These are phyloP conservation scores for Exophiala sideris DNA, from an alignment of 2,329 filamentous ascomycete species.

Conservation along the genomic window DNA sequence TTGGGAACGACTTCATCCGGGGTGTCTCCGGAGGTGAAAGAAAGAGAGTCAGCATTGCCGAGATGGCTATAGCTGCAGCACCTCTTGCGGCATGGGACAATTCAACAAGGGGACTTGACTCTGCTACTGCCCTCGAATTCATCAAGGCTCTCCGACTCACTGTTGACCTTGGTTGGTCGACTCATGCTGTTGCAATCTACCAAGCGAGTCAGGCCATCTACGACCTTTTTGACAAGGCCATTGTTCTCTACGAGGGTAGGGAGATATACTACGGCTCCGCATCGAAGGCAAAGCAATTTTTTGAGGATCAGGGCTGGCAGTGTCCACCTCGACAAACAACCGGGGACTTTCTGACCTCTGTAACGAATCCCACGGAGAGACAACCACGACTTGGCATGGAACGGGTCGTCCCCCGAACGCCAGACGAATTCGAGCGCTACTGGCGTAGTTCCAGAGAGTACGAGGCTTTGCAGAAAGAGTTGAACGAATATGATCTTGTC, in stretches of 20 bases:
- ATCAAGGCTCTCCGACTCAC: slow-evolving; percentile 51
- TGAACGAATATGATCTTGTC: slow-evolving; percentile 42
- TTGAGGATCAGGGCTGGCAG: slow-evolving; percentile 65
- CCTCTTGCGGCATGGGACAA: slow-evolving; percentile 48
- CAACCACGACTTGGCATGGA: slow-evolving; percentile 59
- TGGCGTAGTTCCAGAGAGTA: slow-evolving; percentile 56
- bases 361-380: slow-evolving; percentile 64
- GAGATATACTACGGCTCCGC: slow-evolving; percentile 74
- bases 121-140: slow-evolving; percentile 58
- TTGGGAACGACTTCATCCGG: slow-evolving; percentile 56
- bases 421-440: slow-evolving; percentile 63
- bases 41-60: slow-evolving; percentile 61
- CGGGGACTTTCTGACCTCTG: slow-evolving; percentile 67
- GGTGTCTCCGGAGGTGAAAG: slow-evolving; percentile 61
- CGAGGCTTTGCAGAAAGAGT: slow-evolving; percentile 39
- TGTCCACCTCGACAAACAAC: slow-evolving; percentile 68
- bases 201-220: slow-evolving; percentile 51
- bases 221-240: slow-evolving; percentile 69
- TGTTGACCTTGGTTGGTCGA: slow-evolving; percentile 48
- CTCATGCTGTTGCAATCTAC: slow-evolving; percentile 58
- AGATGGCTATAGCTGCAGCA: slow-evolving; percentile 46
- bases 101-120: slow-evolving; percentile 52
- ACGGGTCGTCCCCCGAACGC: slow-evolving; percentile 60
- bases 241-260: slow-evolving; percentile 71
- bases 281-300: slow-evolving; percentile 59